Conservation (phyloP, 805 yeast species). For the Yamadazyma insecticola region DNA sequence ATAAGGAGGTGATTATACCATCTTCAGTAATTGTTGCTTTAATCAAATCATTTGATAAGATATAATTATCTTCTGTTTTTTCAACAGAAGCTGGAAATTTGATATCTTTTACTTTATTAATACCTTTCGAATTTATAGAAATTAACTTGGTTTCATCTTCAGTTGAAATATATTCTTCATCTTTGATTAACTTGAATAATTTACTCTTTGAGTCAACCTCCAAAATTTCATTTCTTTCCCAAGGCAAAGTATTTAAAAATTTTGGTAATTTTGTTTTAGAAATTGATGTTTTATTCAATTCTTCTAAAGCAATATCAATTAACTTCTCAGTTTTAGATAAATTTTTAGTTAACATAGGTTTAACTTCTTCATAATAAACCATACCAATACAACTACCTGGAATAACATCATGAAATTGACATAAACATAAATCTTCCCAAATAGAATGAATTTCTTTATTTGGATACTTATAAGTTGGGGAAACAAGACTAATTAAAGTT, state of each 20-base stretch:
- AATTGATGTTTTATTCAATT: background rate
- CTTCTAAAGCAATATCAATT: slow-evolving; percentile 44
- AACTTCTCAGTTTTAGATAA: slow-evolving; percentile 50
- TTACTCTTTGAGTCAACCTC: slow-evolving; percentile 18
- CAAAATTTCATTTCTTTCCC: slow-evolving; percentile 52
- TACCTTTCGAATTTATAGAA: slow-evolving; percentile 19
- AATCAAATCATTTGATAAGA: slow-evolving; percentile 59
- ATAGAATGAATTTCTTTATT: slow-evolving; percentile 56
- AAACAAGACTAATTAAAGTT: slow-evolving; percentile 60
- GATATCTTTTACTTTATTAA: slow-evolving; percentile 16
- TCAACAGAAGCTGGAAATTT: slow-evolving; percentile 48
- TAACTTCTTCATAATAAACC: slow-evolving; percentile 80
- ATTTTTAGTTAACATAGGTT: slow-evolving; percentile 65
- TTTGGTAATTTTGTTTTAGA: slow-evolving; percentile 6
- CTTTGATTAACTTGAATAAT: slow-evolving; percentile 12
- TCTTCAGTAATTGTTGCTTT: slow-evolving; percentile 47
- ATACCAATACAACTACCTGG: slow-evolving; percentile 95
- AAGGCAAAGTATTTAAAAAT: slow-evolving; percentile 56
- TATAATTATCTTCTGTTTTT: slow-evolving; percentile 34
- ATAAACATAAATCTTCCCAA: slow-evolving; percentile 86
- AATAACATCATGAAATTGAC: slow-evolving; percentile 96
- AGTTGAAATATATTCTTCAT: slow-evolving; percentile 9
- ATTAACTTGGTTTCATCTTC: slow-evolving; percentile 11
- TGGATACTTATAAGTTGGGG: slow-evolving; percentile 65
- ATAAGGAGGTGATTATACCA: slow-evolving; percentile 58